Conservation (phyloP, 1,284 basidiomycete genomes). For the Leccinum subrobustum region DNA sequence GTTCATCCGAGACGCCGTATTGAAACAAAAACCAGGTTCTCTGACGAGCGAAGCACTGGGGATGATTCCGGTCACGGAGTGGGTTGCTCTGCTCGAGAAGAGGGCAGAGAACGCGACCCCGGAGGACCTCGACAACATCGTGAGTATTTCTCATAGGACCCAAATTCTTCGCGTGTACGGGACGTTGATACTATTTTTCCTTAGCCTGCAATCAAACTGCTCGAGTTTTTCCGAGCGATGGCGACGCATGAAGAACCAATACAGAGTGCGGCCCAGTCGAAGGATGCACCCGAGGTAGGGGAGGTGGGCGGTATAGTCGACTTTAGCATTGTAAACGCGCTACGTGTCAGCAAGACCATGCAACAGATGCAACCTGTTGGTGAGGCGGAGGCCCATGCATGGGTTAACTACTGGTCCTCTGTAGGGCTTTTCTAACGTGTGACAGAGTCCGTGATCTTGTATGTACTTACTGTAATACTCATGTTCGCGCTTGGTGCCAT, state of each 20-base stretch:
- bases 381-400: conserved; percentile 14
- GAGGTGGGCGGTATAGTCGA: conserved; percentile 12
- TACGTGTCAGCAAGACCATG: conserved; percentile 13
- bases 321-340: conserved; percentile 12
- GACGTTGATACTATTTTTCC: neutral
- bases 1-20: conserved; percentile 12
- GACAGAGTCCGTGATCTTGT: neutral
- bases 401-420: conserved; percentile 21
- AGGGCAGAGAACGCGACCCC: conserved; percentile 3
- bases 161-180: neutral
- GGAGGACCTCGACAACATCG: conserved; percentile 15
- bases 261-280: neutral
- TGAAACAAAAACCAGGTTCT: neutral
- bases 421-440: conserved; percentile 13
- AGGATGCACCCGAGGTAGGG: neutral
- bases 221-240: conserved; percentile 18
- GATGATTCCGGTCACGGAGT: conserved; percentile 18
- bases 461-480: neutral
- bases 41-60: neutral
- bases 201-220: conserved; percentile 29
- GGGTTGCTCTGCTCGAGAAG: conserved; percentile 21
- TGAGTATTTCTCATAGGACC: conserved; percentile 6
- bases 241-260: conserved; percentile 2
- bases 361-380: conserved; percentile 15
- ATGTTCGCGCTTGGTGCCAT: too few species aligned